These are phyloP conservation scores for Priceomyces melissophilus DNA, from an alignment of 805 yeast genomes.

Conservation along the genomic window DNA sequence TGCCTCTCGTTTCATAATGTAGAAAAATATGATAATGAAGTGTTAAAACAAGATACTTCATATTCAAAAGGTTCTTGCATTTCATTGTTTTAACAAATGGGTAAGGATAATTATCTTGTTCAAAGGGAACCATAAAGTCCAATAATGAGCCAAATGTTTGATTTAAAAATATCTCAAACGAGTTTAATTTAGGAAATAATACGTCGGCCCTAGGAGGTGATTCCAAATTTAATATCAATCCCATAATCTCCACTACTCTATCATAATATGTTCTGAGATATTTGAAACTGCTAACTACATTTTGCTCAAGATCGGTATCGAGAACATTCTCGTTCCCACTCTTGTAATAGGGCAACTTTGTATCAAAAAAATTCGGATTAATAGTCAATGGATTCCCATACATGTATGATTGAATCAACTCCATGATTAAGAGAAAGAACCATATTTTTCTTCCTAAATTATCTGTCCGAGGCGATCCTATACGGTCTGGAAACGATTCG, in stretches of 20 bases:
- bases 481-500: slow-evolving; percentile 35
- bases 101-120: slow-evolving; percentile 12
- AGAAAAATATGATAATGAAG: slow-evolving; percentile 32
- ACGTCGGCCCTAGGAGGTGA: slow-evolving; percentile 14
- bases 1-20: slow-evolving; percentile 33
- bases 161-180: slow-evolving; percentile 33
- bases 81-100: slow-evolving; percentile 22
- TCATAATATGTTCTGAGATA: slow-evolving; percentile 26
- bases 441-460: slow-evolving; percentile 36
- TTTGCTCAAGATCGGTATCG: slow-evolving; percentile 36
- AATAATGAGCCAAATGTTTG: slow-evolving; percentile 25
- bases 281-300: slow-evolving; percentile 27
- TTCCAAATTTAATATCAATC: slow-evolving; percentile 18
- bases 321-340: slow-evolving; percentile 34
- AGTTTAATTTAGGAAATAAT: slow-evolving; percentile 20
- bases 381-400: slow-evolving; percentile 34
- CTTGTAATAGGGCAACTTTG: slow-evolving; percentile 24
- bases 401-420: slow-evolving; percentile 26
- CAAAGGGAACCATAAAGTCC: slow-evolving; percentile 17
- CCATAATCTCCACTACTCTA: slow-evolving; percentile 25
- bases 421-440: slow-evolving; percentile 28
- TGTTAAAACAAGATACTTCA: slow-evolving; percentile 25
- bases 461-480: slow-evolving; percentile 17
- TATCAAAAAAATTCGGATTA: slow-evolving; percentile 26
- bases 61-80: slow-evolving; percentile 25